phyloP scores from a whole-genome alignment of 192 early-diverging fungal genomes.

The Lobulomyces angularis region DNA sequence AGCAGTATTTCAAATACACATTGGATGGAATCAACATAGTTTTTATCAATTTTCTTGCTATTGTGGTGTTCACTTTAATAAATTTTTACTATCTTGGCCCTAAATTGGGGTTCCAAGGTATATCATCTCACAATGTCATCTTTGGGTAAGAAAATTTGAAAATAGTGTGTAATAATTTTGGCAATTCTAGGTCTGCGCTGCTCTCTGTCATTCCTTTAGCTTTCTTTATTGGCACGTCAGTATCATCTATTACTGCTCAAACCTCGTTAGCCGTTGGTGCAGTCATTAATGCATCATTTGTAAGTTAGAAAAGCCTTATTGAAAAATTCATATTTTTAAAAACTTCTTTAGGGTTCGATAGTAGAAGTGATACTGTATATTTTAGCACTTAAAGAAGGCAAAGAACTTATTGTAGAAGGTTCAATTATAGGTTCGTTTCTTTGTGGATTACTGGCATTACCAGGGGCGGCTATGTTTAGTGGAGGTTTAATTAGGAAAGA shows the following conservation, averaged over 20 bases:
- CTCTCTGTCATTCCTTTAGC: constrained; percentile 78
- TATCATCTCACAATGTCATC: constrained; percentile 41
- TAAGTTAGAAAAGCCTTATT: too few relatives aligned
- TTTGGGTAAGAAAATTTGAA: too few relatives aligned
- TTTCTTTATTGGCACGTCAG: constrained; percentile 95
- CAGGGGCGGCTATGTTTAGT: constrained; percentile 87
- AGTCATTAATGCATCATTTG: constrained; percentile 96
- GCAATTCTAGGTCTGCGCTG: constrained; percentile 48
- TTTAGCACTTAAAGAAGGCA: constrained; percentile 78
- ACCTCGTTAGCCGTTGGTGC: constrained; percentile 84
- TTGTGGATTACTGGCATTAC: constrained; percentile 77
- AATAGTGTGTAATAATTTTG: too few relatives aligned
- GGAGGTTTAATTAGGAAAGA: constrained; percentile 83
- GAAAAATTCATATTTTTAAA: too few relatives aligned
- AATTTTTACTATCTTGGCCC: constrained; percentile 64
- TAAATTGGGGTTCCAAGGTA: constrained; percentile 34
- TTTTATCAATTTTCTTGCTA: constrained; percentile 78
- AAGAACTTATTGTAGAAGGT: constrained; percentile 77
- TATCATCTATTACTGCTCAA: constrained; percentile 92
- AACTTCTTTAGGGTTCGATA: too few relatives aligned
- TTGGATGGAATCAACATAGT: constrained; percentile 94
- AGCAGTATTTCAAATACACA: constrained; percentile 93
- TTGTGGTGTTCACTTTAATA: constrained; percentile 72
- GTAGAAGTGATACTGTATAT: constrained; percentile 91
- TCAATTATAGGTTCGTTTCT: constrained; percentile 84